Evolutionary conservation across 345 rosid species (phyloP).

Genomic region (thale cress (Arabidopsis thaliana)): DNA sequence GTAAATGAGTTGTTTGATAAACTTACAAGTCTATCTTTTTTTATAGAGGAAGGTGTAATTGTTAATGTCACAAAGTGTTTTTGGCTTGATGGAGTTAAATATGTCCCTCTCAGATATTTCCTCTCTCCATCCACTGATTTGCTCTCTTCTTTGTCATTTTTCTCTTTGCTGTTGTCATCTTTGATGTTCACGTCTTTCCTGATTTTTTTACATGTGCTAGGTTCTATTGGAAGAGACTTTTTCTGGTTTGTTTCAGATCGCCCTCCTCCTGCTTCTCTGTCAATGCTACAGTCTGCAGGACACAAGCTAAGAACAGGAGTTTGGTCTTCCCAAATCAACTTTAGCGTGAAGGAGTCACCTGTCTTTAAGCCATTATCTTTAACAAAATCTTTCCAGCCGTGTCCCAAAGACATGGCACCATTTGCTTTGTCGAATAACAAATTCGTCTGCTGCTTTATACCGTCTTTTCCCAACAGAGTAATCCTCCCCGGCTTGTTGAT

Average conservation of each 20-base stretch:
- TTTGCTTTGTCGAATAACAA: not conserved
- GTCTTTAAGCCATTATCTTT: slow-evolving; percentile 24
- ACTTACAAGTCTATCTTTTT: not conserved
- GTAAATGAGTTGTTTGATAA: not conserved
- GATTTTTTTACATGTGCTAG: not conserved
- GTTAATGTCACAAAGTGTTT: not conserved
- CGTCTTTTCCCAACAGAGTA: slow-evolving; percentile 4
- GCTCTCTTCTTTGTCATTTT: not conserved
- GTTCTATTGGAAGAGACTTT: not conserved
- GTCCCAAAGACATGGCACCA: slow-evolving; percentile 10
- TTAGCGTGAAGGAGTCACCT: slow-evolving; percentile 1
- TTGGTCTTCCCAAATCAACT: slow-evolving; percentile 22
- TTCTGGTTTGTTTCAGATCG: not conserved
- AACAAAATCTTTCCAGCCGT: slow-evolving; percentile 22
- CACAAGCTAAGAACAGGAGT: slow-evolving; percentile 8
- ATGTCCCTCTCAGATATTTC: not conserved
- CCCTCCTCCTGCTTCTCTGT: not conserved
- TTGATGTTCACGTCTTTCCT: not conserved
- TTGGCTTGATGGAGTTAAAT: slow-evolving; percentile 3
- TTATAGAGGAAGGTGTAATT: not conserved
- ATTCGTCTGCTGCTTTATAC: not conserved
- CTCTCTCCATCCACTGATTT: not conserved
- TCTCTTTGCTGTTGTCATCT: not conserved
- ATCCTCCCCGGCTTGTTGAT: slow-evolving; percentile 14
- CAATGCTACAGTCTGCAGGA: not conserved